Conservation (phyloP, 2,329 filamentous ascomycete species). For the Emmonsiellopsis sp. region DNA sequence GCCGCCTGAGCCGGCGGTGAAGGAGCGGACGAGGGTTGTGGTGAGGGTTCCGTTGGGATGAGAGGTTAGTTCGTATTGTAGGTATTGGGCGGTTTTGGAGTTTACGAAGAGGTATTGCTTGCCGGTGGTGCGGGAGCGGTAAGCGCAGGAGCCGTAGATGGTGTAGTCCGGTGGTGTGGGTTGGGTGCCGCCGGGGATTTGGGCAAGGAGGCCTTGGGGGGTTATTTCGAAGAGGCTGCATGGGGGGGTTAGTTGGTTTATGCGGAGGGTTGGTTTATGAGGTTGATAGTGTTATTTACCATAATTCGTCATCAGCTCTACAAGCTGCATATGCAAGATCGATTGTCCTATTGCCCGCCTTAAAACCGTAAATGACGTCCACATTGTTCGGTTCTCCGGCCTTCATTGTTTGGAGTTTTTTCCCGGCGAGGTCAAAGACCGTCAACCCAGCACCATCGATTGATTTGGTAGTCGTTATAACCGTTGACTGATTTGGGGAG, state of each 20-base stretch:
- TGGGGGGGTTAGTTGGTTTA: background rate
- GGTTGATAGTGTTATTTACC: conserved; percentile 29
- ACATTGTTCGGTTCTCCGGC: conserved; percentile 47
- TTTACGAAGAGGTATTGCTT: conserved; percentile 50
- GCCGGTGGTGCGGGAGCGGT: conserved; percentile 38
- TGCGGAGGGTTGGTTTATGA: background rate
- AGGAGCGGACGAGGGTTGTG: conserved; percentile 43
- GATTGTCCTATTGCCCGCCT: conserved; percentile 34
- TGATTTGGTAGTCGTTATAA: conserved; percentile 47
- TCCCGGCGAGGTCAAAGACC: conserved; percentile 43
- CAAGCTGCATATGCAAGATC: conserved; percentile 46
- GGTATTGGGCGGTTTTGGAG: conserved; percentile 45
- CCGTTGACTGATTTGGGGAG: conserved; percentile 34
- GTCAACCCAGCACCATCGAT: conserved; percentile 40
- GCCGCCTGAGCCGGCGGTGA: conserved; percentile 42
- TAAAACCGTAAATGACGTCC: conserved; percentile 45
- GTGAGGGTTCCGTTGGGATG: conserved; percentile 34
- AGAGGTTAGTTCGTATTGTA: conserved; percentile 44
- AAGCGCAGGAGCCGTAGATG: conserved; percentile 47
- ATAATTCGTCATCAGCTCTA: conserved; percentile 43
- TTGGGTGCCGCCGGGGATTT: conserved; percentile 41
- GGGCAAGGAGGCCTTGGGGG: conserved; percentile 35
- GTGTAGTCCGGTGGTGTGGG: conserved; percentile 37
- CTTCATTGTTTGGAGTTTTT: conserved; percentile 36
- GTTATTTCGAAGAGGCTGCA: conserved; percentile 44